These are phyloP conservation scores for Sclerotinia spermophila DNA, from an alignment of 2,329 filamentous ascomycete species.

Conservation along the genomic window DNA sequence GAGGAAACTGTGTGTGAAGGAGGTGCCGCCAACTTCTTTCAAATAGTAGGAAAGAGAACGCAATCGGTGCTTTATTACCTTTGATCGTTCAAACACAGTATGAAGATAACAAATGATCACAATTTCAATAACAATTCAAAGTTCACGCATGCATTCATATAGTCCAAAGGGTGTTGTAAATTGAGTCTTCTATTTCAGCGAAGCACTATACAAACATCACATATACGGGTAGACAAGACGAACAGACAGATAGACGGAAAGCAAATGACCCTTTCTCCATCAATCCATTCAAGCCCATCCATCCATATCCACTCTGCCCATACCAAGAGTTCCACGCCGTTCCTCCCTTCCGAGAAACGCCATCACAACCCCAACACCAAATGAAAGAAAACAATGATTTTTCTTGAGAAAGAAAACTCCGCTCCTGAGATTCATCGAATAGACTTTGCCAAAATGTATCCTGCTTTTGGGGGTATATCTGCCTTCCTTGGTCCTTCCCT, in stretches of 20 bases:
- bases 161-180: background rate
- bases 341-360: background rate
- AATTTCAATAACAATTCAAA: background rate
- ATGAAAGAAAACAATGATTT: background rate
- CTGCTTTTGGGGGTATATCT: background rate
- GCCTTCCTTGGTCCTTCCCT: background rate
- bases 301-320: background rate
- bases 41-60: background rate
- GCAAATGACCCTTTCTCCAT: background rate
- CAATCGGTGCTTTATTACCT: background rate
- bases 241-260: background rate
- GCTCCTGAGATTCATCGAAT: background rate
- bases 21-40: background rate
- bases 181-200: background rate
- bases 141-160: background rate
- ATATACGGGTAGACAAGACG: background rate
- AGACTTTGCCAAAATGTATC: background rate
- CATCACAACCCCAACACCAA: background rate
- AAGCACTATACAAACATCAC: constrained; percentile 1
- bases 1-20: background rate
- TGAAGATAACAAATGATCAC: background rate
- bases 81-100: background rate
- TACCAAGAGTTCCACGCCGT: background rate
- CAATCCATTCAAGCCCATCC: background rate
- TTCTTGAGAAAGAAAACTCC: background rate